Evolutionary conservation across 805 yeast genomes (phyloP), one percentile per base, ranked within the genome.

Genomic region (Scheffersomyces ergatensis): DNA sequence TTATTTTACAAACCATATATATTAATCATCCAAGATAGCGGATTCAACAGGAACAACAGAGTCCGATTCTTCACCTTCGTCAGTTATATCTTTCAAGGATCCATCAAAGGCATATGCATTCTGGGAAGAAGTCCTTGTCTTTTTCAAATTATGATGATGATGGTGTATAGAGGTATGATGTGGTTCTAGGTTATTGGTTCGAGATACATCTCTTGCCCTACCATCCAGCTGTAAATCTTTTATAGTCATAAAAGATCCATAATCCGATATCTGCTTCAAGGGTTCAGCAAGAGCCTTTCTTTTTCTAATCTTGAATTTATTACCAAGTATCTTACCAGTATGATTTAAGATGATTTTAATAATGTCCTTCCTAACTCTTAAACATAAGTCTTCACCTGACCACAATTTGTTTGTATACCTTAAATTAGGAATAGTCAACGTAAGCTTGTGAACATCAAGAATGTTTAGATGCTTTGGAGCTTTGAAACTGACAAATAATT

Each of bases 301-400:
- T 50, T 68, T 76, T 29, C 63, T 67, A 8, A 44, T 33, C 48
- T 67, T 72, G 42, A 92, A 64, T 61, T 87, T 89, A 56, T 88
- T 88, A n/a, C 85, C 82, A 26, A 90, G 56, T 37, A 92, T 77
- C 43, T 83, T 80, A 3, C 96, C 97, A 0, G 90, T 75, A 50
- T 85, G 89, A 34, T 69, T 70, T 39, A 84, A 49, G 16, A 84
- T 60, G 1, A 82, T 69, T 54, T 74, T 80, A 29, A 81, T 62
- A n/a, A 83, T 53, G 27, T 80, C 81, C 53, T 79, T 83, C 56
- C 83, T 82, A 40, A 90, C 54, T 23, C 77, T 72, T 51, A 75
- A 54, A 2, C 83, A 68, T 32, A 90, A 63, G 49, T 90, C 97
- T 39, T 80, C 67, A 36, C 78, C 67, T 1, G 89, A 80, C 86